Base-by-base conservation (phyloP, 108 stramenopile genomes). In the Skeletonema costatum region DNA sequence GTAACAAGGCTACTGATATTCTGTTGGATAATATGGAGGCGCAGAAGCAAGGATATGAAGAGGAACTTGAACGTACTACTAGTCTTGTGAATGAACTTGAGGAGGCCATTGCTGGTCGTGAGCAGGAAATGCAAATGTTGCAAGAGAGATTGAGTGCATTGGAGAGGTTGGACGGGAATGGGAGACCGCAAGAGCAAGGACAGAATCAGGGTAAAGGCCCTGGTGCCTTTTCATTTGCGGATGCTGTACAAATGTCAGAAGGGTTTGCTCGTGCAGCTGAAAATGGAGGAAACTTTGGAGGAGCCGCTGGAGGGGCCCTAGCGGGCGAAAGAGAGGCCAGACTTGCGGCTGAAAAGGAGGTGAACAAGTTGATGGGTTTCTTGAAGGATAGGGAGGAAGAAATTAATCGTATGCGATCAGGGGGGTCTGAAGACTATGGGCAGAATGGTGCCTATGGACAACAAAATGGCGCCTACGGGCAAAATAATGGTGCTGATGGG, bases 1-100 rank as follows among this genome's bases (percentile, higher is more conserved):
- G 60, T 17, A 82, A 82, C 65, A 82, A 82, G 74, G 81, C 81
- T 0, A 72, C 81, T 0, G 81, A 82, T 56, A 82, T 82, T 44
- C 33, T 82, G 35, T 32, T 82, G 44, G 70, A 75, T 61, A 75
- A 71, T 13, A 75, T 82, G 74, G 81, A 82, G 44, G 48, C 62
- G 1, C 81, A 82, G 64, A 82, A 82, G 32, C 68, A 74, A 36
- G 68, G 58, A 30, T 75, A 82, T 35, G 81, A 82, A 60, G 64
- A 36, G 39, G 81, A 82, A 71, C 51, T 82, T 19, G 74, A 75
- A 25, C 74, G 74, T 19, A 72, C 81, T 14, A 60, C 42, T 2
- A 48, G 61, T 14, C 66, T 82, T 30, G 70, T 74, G 4, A 76
- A 72, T 58, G 81, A 82, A 48, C 64, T 82, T 30, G 74, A 82